Evolutionary conservation across 1,284 basidiomycete genomes (phyloP).

Genomic region (Porphyrellus sp.): DNA sequence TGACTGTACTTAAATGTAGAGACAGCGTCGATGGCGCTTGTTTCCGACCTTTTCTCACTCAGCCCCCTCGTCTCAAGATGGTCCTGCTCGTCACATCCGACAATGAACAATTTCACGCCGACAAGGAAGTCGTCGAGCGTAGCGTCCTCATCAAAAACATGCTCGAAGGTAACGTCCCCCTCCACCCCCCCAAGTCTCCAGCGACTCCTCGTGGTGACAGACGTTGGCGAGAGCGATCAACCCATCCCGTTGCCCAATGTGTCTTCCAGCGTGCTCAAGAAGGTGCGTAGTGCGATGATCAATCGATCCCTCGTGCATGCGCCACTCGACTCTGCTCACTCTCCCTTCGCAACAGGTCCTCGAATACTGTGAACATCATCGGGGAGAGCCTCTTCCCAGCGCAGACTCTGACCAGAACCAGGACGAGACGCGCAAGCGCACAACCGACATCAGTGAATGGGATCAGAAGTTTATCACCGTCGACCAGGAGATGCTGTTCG

Average conservation of each 20-base stretch:
- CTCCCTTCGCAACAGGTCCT: slow-evolving; percentile 63
- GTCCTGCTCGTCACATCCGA: slow-evolving; percentile 88
- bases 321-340: slow-evolving; percentile 3
- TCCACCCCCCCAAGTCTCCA: slow-evolving; percentile 14
- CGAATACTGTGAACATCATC: slow-evolving; percentile 99
- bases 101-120: slow-evolving; percentile 92
- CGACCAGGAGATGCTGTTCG: slow-evolving; percentile 97
- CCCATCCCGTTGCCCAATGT: slow-evolving; percentile 98
- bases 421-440: slow-evolving; percentile 95
- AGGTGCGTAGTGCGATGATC: slow-evolving; percentile 51
- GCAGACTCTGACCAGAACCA: slow-evolving; percentile 76
- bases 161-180: slow-evolving; percentile 79
- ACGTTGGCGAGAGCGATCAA: slow-evolving; percentile 89
- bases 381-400: slow-evolving; percentile 91
- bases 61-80: slow-evolving; percentile 44
- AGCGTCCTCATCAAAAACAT: slow-evolving; percentile 98
- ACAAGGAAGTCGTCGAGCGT: slow-evolving; percentile 93
- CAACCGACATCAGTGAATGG: slow-evolving; percentile 98
- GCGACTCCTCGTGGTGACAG: slow-evolving; percentile 41
- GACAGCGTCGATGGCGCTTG: background rate
- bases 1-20: slow-evolving; percentile 8
- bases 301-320: slow-evolving; percentile 2
- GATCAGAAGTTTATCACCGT: slow-evolving; percentile 98
- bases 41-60: slow-evolving; percentile 2
- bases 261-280: slow-evolving; percentile 93